Base-by-base conservation (phyloP, 116 monocot genomes). In the Posidonia oceanica region DNA sequence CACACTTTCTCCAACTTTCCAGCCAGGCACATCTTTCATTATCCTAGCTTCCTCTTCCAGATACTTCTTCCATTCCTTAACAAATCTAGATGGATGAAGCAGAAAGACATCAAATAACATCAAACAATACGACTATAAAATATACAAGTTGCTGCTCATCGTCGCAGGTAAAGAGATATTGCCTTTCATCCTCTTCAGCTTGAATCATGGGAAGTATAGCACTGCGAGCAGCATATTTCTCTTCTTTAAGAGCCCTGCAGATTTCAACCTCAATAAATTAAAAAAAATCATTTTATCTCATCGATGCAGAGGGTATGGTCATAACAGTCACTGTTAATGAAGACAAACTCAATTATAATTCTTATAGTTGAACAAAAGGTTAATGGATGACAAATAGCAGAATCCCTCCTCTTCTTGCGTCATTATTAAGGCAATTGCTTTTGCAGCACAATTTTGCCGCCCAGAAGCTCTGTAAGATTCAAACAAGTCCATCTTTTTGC, bases 141-240 rank as follows among this genome's bases (percentile, higher is more conserved):
- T 13, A 61, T 48, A 48, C 48, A 7, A 48, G 48, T 12, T 48
- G 7, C 57, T 57, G 16, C 57, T n/a, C 57, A 14, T 57, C 14
- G 4, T 3, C 57, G n/a, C 4, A 16, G 16, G 20, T 57, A n/a
- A 65, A 23, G 39, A 67, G 22, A 39, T 41, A 14, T 69, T 69
- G 71, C 76, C 76, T 76, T 71, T 76, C 76, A 63, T 76, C 76
- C 76, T 76, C 76, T 65, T 76, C 76, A 14, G 76, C 76, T 72
- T 72, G 72, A 44, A 72, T 36, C 72, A 72, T 61, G 29, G 72
- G 72, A 62, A 76, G 65, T 20, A 76, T 76, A 4, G 76, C 76
- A 57, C 76, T 62, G 18, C 76, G 70, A 22, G 76, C 76, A 55
- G 71, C 54, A 55, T 76, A 76, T 58, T 76, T 76, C 57, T 76